Conservation (phyloP, 768 basidiomycete genomes). For the Auricularia sp. region DNA sequence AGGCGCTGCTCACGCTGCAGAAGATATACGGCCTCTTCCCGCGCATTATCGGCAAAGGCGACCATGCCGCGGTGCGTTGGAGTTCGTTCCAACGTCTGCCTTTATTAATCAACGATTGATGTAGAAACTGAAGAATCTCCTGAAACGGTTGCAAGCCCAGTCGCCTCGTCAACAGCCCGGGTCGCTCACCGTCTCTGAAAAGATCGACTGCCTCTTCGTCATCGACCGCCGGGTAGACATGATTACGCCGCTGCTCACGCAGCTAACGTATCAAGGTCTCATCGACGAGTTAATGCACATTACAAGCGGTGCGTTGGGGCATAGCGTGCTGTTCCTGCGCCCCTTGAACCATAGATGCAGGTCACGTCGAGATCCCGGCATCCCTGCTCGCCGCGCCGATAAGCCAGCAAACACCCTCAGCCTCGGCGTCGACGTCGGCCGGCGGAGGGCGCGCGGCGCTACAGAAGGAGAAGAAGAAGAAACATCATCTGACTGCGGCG, state of each 20-base stretch:
- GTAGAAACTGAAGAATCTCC: conserved; percentile 39
- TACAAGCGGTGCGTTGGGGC: conserved; percentile 61
- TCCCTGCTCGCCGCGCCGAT: conserved; percentile 55
- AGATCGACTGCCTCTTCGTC: conserved; percentile 78
- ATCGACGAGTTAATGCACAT: conserved; percentile 88
- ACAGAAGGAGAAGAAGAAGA: conserved; percentile 75
- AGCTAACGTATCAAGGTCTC: conserved; percentile 93
- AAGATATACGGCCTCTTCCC: conserved; percentile 83
- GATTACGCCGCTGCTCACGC: conserved; percentile 91
- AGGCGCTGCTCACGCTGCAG: conserved; percentile 77
- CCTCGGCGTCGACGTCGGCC: conserved; percentile 1
- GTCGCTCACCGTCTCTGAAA: conserved; percentile 40
- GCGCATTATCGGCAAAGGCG: conserved; percentile 87
- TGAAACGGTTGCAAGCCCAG: conserved; percentile 23
- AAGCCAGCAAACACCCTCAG: conserved; percentile 21
- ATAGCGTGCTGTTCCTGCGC: background rate
- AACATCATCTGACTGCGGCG: conserved; percentile 68
- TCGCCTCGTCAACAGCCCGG: conserved; percentile 28
- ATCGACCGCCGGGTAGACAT: conserved; percentile 88
- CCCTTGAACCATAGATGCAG: conserved; percentile 27
- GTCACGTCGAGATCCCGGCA: conserved; percentile 70
- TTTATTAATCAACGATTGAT: background rate
- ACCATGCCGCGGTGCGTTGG: conserved; percentile 56
- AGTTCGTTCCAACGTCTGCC: background rate
- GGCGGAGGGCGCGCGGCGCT: background rate